Conservation (phyloP, 176 grass and related monocot species). For the Oryza glaberrima region DNA sequence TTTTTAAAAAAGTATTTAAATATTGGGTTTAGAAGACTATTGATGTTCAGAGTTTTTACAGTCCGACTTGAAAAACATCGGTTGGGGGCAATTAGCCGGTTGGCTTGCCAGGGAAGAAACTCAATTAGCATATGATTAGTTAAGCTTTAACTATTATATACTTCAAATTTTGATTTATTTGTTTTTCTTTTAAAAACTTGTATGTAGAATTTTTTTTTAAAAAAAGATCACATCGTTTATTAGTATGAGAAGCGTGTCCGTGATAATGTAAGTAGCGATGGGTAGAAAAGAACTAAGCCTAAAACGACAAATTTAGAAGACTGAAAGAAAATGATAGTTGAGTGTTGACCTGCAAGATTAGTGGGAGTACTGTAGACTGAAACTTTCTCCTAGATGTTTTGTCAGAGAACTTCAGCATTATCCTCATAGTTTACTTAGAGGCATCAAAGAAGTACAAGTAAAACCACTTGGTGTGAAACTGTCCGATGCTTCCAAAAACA, state of each 20-base stretch:
- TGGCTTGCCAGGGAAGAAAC: too few species aligned
- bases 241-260: too few species aligned
- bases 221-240: too few species aligned
- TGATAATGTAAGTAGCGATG: too few species aligned
- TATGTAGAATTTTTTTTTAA: too few species aligned
- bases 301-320: not conserved
- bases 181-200: too few species aligned
- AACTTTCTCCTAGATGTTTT: not conserved
- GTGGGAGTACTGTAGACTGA: not conserved
- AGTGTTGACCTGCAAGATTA: not conserved
- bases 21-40: too few species aligned
- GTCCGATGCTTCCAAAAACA: not conserved
- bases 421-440: not conserved
- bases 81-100: too few species aligned
- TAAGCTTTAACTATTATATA: too few species aligned
- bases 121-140: too few species aligned
- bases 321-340: not conserved
- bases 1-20: not conserved
- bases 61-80: not conserved
- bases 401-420: not conserved
- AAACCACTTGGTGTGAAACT: slow-evolving; percentile 1
- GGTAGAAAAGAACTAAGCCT: not conserved
- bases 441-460: not conserved
- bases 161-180: too few species aligned
- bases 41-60: not conserved